A percentile compares a stretch with the other conserved stretches of the same genome.
Conservation (phyloP, 371 early-diverging fungal species). For the Apophysomyces variabilis region DNA sequence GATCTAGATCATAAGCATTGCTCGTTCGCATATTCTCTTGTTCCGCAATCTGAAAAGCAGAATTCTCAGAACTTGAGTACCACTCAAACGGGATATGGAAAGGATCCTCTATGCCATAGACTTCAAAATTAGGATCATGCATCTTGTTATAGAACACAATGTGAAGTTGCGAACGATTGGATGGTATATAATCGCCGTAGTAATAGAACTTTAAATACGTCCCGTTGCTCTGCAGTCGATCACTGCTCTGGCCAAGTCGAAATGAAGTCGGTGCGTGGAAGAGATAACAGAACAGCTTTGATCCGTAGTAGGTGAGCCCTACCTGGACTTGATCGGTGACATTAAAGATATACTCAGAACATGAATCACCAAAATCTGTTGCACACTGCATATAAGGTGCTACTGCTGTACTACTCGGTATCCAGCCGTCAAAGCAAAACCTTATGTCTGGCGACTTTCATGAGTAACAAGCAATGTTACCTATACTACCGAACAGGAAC, state of each 20-base stretch:
- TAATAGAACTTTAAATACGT: conserved; percentile 36
- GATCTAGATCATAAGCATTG: conserved; percentile 31
- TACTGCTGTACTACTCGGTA: neutral
- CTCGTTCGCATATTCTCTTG: conserved; percentile 35
- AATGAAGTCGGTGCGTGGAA: conserved; percentile 25
- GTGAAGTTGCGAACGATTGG: conserved; percentile 23
- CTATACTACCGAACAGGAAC: too few relatives aligned
- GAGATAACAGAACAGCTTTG: conserved; percentile 24
- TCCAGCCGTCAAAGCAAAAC: conserved; percentile 43
- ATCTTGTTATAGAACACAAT: conserved; percentile 29
- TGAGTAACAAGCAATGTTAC: too few relatives aligned
- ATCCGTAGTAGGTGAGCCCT: conserved; percentile 32
- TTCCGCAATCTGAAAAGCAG: conserved; percentile 32
- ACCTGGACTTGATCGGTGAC: conserved; percentile 28
- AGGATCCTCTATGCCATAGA: conserved; percentile 21
- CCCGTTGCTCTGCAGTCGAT: conserved; percentile 21
- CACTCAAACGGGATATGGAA: conserved; percentile 26
- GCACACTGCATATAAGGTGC: conserved; percentile 29
- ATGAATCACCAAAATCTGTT: conserved; percentile 36
- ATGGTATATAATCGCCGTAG: conserved; percentile 20
- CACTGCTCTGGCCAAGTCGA: conserved; percentile 19
- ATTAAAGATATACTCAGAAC: conserved; percentile 27
- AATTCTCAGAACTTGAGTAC: conserved; percentile 31
- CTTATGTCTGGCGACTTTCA: conserved; percentile 26
- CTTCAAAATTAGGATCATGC: conserved; percentile 36